Percentiles rank a stretch among this genome's conserved stretches.
Conservation (phyloP, 2,329 filamentous ascomycete species). For the Clonostachys byssicola region DNA sequence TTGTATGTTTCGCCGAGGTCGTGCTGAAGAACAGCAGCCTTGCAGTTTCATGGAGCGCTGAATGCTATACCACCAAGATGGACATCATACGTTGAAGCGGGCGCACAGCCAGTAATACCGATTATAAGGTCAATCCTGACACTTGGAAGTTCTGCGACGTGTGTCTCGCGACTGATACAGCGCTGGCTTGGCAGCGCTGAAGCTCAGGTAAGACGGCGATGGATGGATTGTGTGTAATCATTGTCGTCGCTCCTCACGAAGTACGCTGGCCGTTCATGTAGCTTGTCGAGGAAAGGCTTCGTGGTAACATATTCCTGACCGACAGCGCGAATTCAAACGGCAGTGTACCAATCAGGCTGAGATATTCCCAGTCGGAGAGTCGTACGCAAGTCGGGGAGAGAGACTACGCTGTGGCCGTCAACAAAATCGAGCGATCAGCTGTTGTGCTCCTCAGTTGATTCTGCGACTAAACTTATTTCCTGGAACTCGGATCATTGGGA, state of each 20-base stretch:
- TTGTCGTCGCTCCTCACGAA: conserved; percentile 1
- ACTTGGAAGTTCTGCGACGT: conserved; percentile 22
- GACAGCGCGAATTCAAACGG: conserved; percentile 19
- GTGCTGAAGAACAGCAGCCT: conserved; percentile 3
- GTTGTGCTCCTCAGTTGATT: no score
- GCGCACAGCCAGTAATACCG: conserved; percentile 12
- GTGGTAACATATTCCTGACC: conserved; percentile 14
- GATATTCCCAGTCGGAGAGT: background rate
- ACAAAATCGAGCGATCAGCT: no score
- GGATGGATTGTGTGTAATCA: conserved; percentile 26
- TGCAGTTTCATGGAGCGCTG: background rate
- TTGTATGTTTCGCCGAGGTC: conserved; percentile 4
- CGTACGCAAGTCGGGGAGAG: no score
- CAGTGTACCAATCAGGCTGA: conserved; percentile 8
- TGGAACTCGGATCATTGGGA: no score
- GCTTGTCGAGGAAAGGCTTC: conserved; percentile 13
- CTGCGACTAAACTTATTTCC: no score
- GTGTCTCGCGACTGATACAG: conserved; percentile 19
- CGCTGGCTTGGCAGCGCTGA: conserved; percentile 17
- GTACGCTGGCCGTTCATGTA: conserved; percentile 6
- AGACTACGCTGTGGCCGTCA: no score
- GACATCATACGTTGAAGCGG: conserved; percentile 9
- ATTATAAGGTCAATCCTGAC: conserved; percentile 10
- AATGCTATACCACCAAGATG: conserved; percentile 7
- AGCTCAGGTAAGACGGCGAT: conserved; percentile 16